Conservation (phyloP, 306 rosid genomes). For the Prunus mira region DNA sequence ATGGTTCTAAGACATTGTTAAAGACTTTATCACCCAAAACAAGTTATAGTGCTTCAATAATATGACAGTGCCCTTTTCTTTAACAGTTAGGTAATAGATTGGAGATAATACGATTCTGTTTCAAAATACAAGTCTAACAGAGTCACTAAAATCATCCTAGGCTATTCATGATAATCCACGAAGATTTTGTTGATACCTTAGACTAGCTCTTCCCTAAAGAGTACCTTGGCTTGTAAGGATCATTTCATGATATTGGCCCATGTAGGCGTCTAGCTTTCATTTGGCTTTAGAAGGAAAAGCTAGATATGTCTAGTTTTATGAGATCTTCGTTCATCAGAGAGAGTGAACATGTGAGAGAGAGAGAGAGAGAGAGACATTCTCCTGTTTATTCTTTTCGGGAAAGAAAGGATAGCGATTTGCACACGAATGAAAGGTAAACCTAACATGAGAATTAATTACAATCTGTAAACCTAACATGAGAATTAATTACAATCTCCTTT, state of each 20-base stretch:
- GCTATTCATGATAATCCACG: neutral
- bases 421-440: neutral
- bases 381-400: neutral
- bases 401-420: neutral
- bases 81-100: neutral
- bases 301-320: neutral
- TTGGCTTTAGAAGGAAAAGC: neutral
- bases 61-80: neutral
- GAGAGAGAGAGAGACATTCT: neutral
- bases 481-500: neutral
- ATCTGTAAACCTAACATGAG: slow-evolving; percentile 1
- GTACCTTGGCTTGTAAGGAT: slow-evolving; percentile 5
- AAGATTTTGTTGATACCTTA: neutral
- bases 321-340: too few species aligned
- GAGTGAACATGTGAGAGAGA: neutral
- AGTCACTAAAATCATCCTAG: neutral
- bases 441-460: neutral
- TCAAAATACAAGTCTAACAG: neutral
- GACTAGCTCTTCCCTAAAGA: slow-evolving; percentile 6
- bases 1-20: slow-evolving; percentile 2
- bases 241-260: neutral
- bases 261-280: neutral
- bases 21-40: neutral
- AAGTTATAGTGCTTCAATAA: slow-evolving; percentile 1
- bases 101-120: slow-evolving; percentile 2